phyloP scores from a whole-genome alignment of 306 rosid genomes.

The Rosa multiflora region DNA sequence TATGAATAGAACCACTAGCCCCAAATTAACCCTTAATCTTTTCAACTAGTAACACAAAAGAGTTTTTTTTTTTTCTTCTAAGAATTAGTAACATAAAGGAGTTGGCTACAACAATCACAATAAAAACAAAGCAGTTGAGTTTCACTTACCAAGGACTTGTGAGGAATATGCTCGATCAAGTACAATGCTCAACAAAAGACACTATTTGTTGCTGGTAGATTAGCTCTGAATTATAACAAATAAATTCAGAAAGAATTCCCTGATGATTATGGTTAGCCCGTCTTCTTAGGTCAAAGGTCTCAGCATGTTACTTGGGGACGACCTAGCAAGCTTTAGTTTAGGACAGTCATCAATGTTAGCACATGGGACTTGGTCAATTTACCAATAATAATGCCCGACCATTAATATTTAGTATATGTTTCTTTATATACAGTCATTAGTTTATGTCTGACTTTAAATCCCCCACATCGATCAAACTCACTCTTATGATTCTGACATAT shows the following conservation, averaged over 20 bases:
- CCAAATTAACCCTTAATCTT: no score
- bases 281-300: conserved; percentile 1
- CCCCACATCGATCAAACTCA: background rate
- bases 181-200: no score
- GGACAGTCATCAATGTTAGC: conserved; percentile 6
- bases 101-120: no score
- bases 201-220: no score
- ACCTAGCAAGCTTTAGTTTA: background rate
- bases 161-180: no score
- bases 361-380: conserved; percentile 14
- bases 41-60: no score
- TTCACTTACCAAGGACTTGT: no score
- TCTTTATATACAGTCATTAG: background rate
- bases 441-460: conserved; percentile 11
- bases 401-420: background rate
- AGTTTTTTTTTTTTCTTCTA: no score
- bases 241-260: background rate
- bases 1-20: no score
- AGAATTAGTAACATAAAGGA: no score
- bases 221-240: background rate
- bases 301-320: conserved; percentile 9
- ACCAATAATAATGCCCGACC: background rate
- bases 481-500: background rate
- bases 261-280: background rate
- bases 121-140: no score